Base-by-base conservation (phyloP, 805 yeast species). In the Ascoidea tarda region DNA sequence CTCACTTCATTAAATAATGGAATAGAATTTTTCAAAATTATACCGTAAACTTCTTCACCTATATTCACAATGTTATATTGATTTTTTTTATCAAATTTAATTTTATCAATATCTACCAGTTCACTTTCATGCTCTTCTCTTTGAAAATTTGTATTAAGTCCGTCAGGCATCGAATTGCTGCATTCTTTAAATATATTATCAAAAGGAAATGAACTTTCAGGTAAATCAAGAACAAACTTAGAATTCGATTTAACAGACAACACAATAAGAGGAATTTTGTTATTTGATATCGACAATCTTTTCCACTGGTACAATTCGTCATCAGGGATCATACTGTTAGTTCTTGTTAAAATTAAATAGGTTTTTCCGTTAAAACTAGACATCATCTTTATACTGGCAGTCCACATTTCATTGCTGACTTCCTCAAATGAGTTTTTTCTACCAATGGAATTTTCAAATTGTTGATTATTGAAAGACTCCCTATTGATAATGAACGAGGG, bases 231-330 rank as follows among this genome's bases (percentile, higher is more conserved):
- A 6, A 69, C 57, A 32, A 73, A 54, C 52, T 79, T 80, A 0
- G 87, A 78, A 48, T 75, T 72, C 42, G 77, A 69, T 59, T 78
- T 82, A 1, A 82, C 87, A 6, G 90, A 78, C 6, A 84, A 73
- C 10, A 86, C 89, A 33, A 86, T 78, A 58, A 85, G 66, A 4
- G 83, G 79, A 16, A 86, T 66, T 48, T 76, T 76, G 53, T 72
- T 71, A 38, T 71, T 66, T 53, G 76, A 77, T 48, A 81, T 73
- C 10, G 89, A 81, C 32, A 85, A 66, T 53, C 88, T 67, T 63
- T 86, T 82, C 90, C 93, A 83, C 61, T 84, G 87, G 51, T 84
- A 73, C 50, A 86, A 67, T 62, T 86, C 95, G 63, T 86, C 93
- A 64, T 86, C 95, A 0, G 90, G 88, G 46, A 86, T 77, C 52